Base-by-base conservation (phyloP, 2,329 filamentous ascomycete genomes). In the Trichoderma polysporum region DNA sequence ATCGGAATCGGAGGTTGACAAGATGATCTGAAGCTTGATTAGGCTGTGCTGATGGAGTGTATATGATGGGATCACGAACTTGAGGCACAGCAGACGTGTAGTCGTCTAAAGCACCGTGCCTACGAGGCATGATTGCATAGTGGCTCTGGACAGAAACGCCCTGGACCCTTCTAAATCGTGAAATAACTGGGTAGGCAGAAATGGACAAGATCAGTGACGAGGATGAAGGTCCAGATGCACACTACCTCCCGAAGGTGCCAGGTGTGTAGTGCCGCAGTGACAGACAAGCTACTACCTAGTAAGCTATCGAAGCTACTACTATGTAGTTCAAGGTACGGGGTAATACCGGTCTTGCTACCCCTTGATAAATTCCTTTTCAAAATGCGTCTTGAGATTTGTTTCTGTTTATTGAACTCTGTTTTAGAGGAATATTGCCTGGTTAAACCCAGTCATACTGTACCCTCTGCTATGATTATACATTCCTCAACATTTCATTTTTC, bases 1-100 rank as follows among this genome's bases (percentile, higher is more conserved):
- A 74, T 99, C 95, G 58, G 90, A 86, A 75, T 98, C 94, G 25
- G 94, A 93, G 13, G 93, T 91, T 2, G 94, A 93, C 73, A 97
- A 88, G 69, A 97, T 94, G 72, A 98, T 96, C 93, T 99, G 52
- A 27, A 57, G 5, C 54, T 35, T 41, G 35, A 64, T 72, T 68
- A 71, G 59, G 64, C 29, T 65, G 61, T 58, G 19, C 37, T 63
- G 5, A 13, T 66, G 37, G 25, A 31, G 31, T 4, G 70, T 69
- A 27, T 74, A 70, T 15, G 70, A 70, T 10, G 22, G 22, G 35
- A 66, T 45, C 3, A 45, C 70, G 45, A 69, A 83, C 82, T 76
- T 83, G 79, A 45, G 81, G 79, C 41, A 84, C 80, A 57, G 81
- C 80, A 67, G 78, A 78, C 71, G 76, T 78, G 70, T 84, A 84